Evolutionary conservation across 2,329 filamentous ascomycete genomes (phyloP).

Genomic region (Aspergillus sojae): DNA sequence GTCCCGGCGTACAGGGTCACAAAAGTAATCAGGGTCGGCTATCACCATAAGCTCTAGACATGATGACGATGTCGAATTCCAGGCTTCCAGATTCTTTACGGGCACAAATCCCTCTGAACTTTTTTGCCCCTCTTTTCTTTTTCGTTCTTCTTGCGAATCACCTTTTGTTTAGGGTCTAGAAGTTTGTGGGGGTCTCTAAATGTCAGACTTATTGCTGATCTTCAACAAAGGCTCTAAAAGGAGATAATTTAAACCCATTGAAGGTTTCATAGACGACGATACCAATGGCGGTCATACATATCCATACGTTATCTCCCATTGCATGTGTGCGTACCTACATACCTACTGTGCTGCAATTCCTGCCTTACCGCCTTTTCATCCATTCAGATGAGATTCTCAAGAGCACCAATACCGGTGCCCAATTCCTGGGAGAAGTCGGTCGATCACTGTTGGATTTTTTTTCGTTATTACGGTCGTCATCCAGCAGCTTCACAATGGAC

Average conservation of each 20-base stretch:
- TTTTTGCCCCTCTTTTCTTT: background rate
- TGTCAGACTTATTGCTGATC: background rate
- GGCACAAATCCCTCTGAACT: background rate
- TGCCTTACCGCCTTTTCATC: background rate
- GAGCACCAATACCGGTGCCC: background rate
- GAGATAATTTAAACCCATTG: background rate
- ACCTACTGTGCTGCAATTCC: background rate
- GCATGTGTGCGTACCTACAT: background rate
- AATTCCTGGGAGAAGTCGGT: background rate
- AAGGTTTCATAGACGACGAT: background rate
- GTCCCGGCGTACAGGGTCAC: conserved; percentile 21
- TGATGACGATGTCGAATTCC: conserved; percentile 2
- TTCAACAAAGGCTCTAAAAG: background rate
- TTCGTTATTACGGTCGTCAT: background rate
- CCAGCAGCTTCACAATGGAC: background rate
- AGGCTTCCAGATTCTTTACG: conserved; percentile 9
- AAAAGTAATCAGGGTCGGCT: background rate
- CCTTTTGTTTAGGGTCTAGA: background rate
- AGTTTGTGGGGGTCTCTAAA: background rate
- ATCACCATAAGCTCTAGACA: background rate
- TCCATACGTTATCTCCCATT: background rate
- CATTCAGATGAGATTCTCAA: background rate
- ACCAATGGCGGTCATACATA: background rate
- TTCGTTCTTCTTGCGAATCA: background rate
- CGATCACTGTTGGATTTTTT: background rate